A percentile compares a stretch with the other conserved stretches of the same genome.
phyloP scores from a whole-genome alignment of 768 basidiomycete genomes.

The Boletus rufocinnamomeus region DNA sequence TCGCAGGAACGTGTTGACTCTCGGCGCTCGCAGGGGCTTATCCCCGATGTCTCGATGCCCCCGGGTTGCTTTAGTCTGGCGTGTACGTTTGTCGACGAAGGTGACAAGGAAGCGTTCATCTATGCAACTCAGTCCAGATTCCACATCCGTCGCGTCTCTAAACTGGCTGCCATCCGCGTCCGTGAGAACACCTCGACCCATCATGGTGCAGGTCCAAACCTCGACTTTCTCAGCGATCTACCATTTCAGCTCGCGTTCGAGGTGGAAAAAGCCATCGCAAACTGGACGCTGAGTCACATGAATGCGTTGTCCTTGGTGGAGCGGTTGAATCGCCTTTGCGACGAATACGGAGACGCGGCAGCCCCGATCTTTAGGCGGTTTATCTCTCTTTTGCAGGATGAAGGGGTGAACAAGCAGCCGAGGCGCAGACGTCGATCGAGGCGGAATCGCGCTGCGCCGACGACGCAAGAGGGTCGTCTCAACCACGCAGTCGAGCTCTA shows the following conservation, averaged over 20 bases:
- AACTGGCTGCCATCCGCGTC: slow-evolving; percentile 17
- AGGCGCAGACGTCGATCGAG: not conserved
- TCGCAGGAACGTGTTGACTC: not conserved
- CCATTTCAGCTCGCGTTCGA: slow-evolving; percentile 41
- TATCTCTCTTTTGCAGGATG: slow-evolving; percentile 23
- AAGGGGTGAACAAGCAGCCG: not conserved
- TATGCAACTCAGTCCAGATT: slow-evolving; percentile 25
- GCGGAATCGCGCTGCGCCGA: not conserved
- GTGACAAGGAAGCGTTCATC: slow-evolving; percentile 34
- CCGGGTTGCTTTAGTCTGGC: slow-evolving; percentile 31
- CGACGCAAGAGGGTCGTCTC: slow-evolving; percentile 21
- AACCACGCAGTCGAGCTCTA: slow-evolving; percentile 20
- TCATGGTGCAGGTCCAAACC: not conserved
- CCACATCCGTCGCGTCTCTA: slow-evolving; percentile 15
- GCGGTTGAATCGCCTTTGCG: slow-evolving; percentile 24
- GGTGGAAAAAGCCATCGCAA: slow-evolving; percentile 39
- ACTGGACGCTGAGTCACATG: slow-evolving; percentile 25
- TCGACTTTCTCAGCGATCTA: slow-evolving; percentile 31
- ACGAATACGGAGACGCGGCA: slow-evolving; percentile 15
- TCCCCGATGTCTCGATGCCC: slow-evolving; percentile 28
- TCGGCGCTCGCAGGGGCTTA: slow-evolving; percentile 31
- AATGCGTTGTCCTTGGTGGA: slow-evolving; percentile 28
- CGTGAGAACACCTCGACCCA: slow-evolving; percentile 15
- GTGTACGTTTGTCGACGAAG: slow-evolving; percentile 31
- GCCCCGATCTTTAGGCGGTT: slow-evolving; percentile 29